Evolutionary conservation across 2,329 filamentous ascomycete species (phyloP).

Genomic region (Acarospora socialis): DNA sequence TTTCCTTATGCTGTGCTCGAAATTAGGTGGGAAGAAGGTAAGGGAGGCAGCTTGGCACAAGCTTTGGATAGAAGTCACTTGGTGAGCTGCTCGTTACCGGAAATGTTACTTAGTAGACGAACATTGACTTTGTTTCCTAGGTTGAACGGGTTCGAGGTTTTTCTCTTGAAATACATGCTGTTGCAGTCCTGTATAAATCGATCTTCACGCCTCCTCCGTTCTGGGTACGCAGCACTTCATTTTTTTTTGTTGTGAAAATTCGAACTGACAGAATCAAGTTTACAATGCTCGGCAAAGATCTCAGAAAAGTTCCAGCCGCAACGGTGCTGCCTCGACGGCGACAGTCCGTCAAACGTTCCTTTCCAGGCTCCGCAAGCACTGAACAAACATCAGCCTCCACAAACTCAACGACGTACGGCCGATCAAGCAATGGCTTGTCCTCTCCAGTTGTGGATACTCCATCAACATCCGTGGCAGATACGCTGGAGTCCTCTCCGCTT

Average conservation of each 20-base stretch:
- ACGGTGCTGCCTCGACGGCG: conserved; percentile 1
- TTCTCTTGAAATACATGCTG: conserved; percentile 38
- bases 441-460: conserved; percentile 15
- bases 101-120: conserved; percentile 13
- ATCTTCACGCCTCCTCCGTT: conserved; percentile 31
- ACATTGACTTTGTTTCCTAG: conserved; percentile 18
- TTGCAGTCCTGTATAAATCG: conserved; percentile 34
- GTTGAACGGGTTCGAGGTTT: conserved; percentile 39
- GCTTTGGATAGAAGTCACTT: conserved; percentile 34
- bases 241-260: conserved; percentile 1
- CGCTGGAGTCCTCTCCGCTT: conserved; percentile 2
- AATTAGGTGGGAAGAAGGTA: conserved; percentile 33
- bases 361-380: conserved; percentile 4
- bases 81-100: conserved; percentile 19
- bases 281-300: conserved; percentile 33
- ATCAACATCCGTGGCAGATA: conserved; percentile 17
- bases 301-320: conserved; percentile 37
- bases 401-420: conserved; percentile 18
- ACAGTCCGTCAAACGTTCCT: conserved; percentile 1
- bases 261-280: conserved; percentile 16
- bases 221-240: too few relatives aligned
- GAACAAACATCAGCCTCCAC: conserved; percentile 15
- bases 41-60: conserved; percentile 25
- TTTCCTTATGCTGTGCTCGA: conserved; percentile 40
- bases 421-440: conserved; percentile 17